Percentiles rank a stretch among this genome's conserved stretches.
These are phyloP conservation scores for Westerdykella ornata DNA, from an alignment of 2,329 filamentous ascomycete species.

Conservation along the genomic window DNA sequence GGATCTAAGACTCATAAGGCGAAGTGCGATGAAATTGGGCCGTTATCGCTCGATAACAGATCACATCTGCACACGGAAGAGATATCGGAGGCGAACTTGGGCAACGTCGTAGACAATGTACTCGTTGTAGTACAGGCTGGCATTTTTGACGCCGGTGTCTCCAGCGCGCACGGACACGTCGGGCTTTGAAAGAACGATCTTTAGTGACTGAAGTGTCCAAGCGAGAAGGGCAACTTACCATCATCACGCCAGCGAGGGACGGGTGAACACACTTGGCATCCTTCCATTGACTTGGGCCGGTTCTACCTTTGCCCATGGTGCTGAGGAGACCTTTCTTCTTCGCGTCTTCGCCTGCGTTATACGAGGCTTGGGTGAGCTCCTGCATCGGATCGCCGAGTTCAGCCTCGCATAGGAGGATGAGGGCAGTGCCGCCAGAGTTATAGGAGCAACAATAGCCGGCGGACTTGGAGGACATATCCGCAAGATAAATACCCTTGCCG, in stretches of 20 bases:
- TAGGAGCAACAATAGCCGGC: slow-evolving; percentile 65
- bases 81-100: slow-evolving; percentile 63
- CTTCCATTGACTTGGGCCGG: slow-evolving; percentile 64
- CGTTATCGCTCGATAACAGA: no score
- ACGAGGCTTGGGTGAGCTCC: slow-evolving; percentile 53
- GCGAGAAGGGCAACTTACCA: slow-evolving; percentile 47
- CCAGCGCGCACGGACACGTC: slow-evolving; percentile 40
- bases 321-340: slow-evolving; percentile 54
- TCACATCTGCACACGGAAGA: slow-evolving; percentile 52
- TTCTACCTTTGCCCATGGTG: slow-evolving; percentile 64
- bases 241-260: slow-evolving; percentile 59
- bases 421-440: slow-evolving; percentile 60
- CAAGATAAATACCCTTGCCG: slow-evolving; percentile 82
- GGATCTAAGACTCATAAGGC: no score
- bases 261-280: slow-evolving; percentile 63
- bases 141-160: slow-evolving; percentile 42
- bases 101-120: slow-evolving; percentile 65
- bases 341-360: slow-evolving; percentile 58
- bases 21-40: no score
- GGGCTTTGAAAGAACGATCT: slow-evolving; percentile 11
- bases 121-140: slow-evolving; percentile 61
- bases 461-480: slow-evolving; percentile 73
- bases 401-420: slow-evolving; percentile 78
- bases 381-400: slow-evolving; percentile 72
- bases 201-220: slow-evolving; percentile 7